Conservation (phyloP, 2,329 filamentous ascomycete genomes). For the Phaeosphaeriaceae sp. region DNA sequence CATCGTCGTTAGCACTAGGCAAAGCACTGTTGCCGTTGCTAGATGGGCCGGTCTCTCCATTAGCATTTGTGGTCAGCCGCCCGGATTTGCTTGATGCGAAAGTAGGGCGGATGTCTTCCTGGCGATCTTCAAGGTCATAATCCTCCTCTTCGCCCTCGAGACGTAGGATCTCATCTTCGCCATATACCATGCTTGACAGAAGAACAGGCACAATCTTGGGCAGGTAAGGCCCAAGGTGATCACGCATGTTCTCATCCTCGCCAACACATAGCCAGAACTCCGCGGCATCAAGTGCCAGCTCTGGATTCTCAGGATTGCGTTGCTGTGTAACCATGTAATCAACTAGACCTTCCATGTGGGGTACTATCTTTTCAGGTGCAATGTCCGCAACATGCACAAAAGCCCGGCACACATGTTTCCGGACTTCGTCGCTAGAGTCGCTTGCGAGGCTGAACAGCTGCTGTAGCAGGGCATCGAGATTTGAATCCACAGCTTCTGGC, state of each 20-base stretch:
- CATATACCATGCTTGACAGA: constrained; percentile 94
- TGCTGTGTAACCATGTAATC: constrained; percentile 94
- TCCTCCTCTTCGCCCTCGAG: constrained; percentile 81
- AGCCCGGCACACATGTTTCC: constrained; percentile 89
- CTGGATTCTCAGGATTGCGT: constrained; percentile 78
- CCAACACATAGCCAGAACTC: constrained; percentile 97
- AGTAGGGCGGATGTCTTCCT: constrained; percentile 88
- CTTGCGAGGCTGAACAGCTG: constrained; percentile 81
- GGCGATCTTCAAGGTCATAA: constrained; percentile 87
- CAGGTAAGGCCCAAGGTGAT: constrained; percentile 77
- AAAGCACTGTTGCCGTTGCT: constrained; percentile 57
- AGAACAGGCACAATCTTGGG: constrained; percentile 87
- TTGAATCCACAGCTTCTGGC: constrained; percentile 79
- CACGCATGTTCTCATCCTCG: constrained; percentile 82
- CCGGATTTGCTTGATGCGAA: constrained; percentile 77
- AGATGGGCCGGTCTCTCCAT: constrained; percentile 46
- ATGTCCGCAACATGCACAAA: constrained; percentile 93
- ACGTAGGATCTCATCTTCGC: constrained; percentile 87
- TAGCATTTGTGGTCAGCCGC: constrained; percentile 61
- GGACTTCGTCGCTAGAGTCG: constrained; percentile 80
- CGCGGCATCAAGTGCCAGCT: constrained; percentile 90
- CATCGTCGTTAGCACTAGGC: constrained; percentile 64
- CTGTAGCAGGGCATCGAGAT: constrained; percentile 80
- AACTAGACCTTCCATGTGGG: constrained; percentile 85
- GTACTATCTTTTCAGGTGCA: constrained; percentile 85